Conservation (phyloP, 495 filamentous ascomycete species). For the Aspergillus sclerotioniger region DNA sequence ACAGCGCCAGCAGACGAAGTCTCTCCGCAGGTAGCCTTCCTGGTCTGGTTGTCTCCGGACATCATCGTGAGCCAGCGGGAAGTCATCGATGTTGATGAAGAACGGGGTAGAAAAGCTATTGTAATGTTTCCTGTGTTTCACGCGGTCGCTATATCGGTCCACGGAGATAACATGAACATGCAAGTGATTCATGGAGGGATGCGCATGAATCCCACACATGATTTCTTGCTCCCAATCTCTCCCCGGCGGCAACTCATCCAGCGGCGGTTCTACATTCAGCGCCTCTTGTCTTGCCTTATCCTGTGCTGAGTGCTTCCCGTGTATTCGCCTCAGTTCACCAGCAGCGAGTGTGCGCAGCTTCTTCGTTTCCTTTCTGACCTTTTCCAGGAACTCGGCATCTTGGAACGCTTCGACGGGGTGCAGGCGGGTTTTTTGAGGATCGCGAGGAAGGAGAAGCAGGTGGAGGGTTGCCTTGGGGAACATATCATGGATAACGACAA, state of each 20-base stretch:
- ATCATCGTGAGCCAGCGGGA: constrained; percentile 68
- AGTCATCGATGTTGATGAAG: constrained; percentile 75
- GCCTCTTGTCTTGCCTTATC: constrained; percentile 58
- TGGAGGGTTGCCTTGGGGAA: constrained; percentile 87
- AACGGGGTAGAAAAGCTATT: constrained; percentile 89
- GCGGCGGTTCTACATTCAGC: constrained; percentile 43
- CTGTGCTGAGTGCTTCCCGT: constrained; percentile 59
- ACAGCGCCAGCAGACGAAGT: constrained; percentile 86
- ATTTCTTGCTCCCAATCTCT: constrained; percentile 80
- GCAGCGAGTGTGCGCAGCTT: constrained; percentile 66
- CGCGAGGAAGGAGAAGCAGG: constrained; percentile 80
- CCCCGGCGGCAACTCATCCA: constrained; percentile 59
- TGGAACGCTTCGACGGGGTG: constrained; percentile 81
- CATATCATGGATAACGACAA: constrained; percentile 77
- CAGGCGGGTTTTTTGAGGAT: constrained; percentile 53
- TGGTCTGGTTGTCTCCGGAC: constrained; percentile 50
- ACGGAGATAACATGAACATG: constrained; percentile 83
- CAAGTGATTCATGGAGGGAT: constrained; percentile 88
- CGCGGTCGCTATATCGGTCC: constrained; percentile 65
- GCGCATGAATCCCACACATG: constrained; percentile 75
- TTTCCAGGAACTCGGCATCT: constrained; percentile 66
- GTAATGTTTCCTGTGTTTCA: constrained; percentile 88
- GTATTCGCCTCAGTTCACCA: constrained; percentile 69
- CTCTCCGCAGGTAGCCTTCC: constrained; percentile 56
- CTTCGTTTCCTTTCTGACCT: constrained; percentile 56